Evolutionary conservation across 2,329 filamentous ascomycete genomes (phyloP), one percentile per base, ranked within the genome.

Genomic region (Nigrospora oryzae): DNA sequence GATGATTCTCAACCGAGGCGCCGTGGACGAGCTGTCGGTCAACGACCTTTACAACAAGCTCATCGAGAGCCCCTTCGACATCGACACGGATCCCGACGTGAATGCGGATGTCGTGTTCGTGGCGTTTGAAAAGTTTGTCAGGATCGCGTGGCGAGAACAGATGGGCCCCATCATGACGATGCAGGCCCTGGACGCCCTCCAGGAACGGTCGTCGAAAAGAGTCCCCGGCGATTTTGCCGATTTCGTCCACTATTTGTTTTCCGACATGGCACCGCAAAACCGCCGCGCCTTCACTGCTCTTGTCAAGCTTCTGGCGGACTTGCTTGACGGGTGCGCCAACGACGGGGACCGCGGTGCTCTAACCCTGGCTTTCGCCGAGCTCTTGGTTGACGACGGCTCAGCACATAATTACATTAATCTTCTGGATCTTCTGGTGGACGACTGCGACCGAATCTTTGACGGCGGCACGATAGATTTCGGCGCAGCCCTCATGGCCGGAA

Each of bases 41-140:
- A 95, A 95, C 56, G 89, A 95, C 54, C 71, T 96, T 2, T 96
- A 95, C 66, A 95, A 95, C 59, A 78, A 82, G 32, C 74, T 96
- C 13, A 81, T 95, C 15, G 89, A 95, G 60, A 85, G 85, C 51
- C 87, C 89, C 0, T 84, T 80, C 43, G 89, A 88, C 56, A 75
- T 86, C 51, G 85, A 94, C 43, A 71, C 82, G 11, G 81, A 86
- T 2, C 76, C 81, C 0, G 89, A 95, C 47, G 75, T 87, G 10
- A 77, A 83, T 3, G 81, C 91, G 10, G 89, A 96, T 57, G 82
- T 91, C 16, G 75, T 97, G 5, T 95, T 96, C 58, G 85, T 86
- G 23, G 86, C 90, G 0, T 97, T 96, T 60, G 90, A 96, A 61
- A 96, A 94, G 49, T 97, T 96, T 54, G 69, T 96, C 48, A 82